A percentile compares a stretch with the other conserved stretches of the same genome.
These are phyloP conservation scores for Ceratocystis albifundus DNA, from an alignment of 2,329 filamentous ascomycete species.

Conservation along the genomic window DNA sequence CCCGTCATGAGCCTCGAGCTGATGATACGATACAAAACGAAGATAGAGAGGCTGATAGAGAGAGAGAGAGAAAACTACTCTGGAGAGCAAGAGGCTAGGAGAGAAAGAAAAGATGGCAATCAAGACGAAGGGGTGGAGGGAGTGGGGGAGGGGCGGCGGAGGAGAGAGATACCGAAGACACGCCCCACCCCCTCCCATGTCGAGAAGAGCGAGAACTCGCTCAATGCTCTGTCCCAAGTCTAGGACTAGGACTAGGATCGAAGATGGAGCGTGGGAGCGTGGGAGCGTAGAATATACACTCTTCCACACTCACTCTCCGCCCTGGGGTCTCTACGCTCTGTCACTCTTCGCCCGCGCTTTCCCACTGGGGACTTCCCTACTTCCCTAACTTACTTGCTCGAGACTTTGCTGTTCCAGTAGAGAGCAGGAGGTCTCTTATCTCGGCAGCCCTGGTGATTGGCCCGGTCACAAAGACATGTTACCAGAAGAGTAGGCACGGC, in stretches of 20 bases:
- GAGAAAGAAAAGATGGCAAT: neutral
- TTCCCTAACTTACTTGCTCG: neutral
- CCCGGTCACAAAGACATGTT: neutral
- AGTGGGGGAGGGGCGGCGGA: neutral
- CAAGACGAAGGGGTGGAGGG: neutral
- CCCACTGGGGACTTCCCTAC: neutral
- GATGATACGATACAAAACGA: too few relatives aligned
- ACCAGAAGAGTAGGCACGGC: neutral
- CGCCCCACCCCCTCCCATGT: neutral
- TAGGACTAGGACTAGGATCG: neutral
- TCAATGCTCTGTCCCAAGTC: neutral
- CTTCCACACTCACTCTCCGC: neutral
- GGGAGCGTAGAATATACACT: too few relatives aligned
- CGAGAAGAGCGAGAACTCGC: neutral
- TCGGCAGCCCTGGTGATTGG: slow-evolving; percentile 11
- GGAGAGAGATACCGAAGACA: neutral
- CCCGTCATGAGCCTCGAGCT: too few relatives aligned
- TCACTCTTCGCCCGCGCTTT: neutral
- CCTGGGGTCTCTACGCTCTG: neutral
- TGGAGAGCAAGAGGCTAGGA: neutral
- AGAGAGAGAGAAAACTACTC: neutral
- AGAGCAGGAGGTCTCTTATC: neutral
- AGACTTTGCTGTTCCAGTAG: neutral
- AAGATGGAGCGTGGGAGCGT: neutral
- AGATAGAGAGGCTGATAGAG: neutral